Evolutionary conservation across 2,329 filamentous ascomycete genomes (phyloP).

Genomic region (Phaeoacremonium minimum): DNA sequence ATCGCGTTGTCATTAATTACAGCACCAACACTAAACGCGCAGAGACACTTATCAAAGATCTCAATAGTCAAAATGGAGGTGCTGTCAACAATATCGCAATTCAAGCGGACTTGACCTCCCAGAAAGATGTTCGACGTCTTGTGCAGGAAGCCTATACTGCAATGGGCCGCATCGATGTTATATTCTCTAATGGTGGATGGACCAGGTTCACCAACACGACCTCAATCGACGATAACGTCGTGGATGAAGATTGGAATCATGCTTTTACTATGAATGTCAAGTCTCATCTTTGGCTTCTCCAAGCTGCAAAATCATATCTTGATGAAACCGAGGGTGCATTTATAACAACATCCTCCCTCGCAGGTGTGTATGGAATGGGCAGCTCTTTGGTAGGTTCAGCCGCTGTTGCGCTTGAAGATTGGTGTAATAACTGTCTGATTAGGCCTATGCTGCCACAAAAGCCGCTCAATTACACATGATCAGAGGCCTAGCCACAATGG

Average conservation of each 20-base stretch:
- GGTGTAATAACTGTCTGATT: background rate
- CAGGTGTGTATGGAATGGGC: slow-evolving; percentile 59
- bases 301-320: slow-evolving; percentile 47
- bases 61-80: slow-evolving; percentile 38
- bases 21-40: slow-evolving; percentile 57
- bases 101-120: slow-evolving; percentile 61
- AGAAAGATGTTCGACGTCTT: slow-evolving; percentile 52
- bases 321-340: slow-evolving; percentile 57
- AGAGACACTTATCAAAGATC: slow-evolving; percentile 48
- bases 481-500: slow-evolving; percentile 49
- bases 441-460: slow-evolving; percentile 75
- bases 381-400: slow-evolving; percentile 46
- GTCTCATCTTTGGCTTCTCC: slow-evolving; percentile 55
- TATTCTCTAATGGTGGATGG: slow-evolving; percentile 71
- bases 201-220: slow-evolving; percentile 38
- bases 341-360: slow-evolving; percentile 59
- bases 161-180: slow-evolving; percentile 70
- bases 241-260: slow-evolving; percentile 55
- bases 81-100: slow-evolving; percentile 42
- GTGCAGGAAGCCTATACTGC: slow-evolving; percentile 53
- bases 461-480: slow-evolving; percentile 62
- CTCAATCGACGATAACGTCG: slow-evolving; percentile 46
- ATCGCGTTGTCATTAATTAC: slow-evolving; percentile 73
- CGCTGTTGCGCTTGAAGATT: too few relatives aligned
- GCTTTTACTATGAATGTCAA: slow-evolving; percentile 61